Percentiles rank a stretch among this genome's conserved stretches.
Conservation (phyloP, 768 basidiomycete genomes). For the Cytidiella melzeri region DNA sequence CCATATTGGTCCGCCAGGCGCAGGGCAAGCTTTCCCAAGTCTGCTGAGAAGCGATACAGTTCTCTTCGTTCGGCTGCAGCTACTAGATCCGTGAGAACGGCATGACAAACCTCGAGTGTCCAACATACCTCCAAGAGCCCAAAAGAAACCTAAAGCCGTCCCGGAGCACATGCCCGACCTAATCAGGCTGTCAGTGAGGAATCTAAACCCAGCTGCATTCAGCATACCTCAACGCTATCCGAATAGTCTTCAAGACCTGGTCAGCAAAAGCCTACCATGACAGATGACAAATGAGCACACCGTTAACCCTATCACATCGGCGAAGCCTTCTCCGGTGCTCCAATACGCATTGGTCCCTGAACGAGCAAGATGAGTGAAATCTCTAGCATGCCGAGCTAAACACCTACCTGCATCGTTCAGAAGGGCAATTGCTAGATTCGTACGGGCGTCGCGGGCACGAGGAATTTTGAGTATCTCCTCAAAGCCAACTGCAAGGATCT, state of each 20-base stretch:
- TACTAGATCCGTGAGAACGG: no score
- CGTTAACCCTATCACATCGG: conserved; percentile 60
- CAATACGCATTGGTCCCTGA: conserved; percentile 69
- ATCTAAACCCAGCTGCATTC: neutral
- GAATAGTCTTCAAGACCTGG: conserved; percentile 43
- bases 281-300: no score
- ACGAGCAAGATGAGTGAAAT: conserved; percentile 2
- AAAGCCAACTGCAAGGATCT: conserved; percentile 64
- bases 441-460: conserved; percentile 50
- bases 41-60: conserved; percentile 60
- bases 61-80: conserved; percentile 55
- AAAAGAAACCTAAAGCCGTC: conserved; percentile 67
- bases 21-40: conserved; percentile 60
- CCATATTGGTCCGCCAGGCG: conserved; percentile 63
- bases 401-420: conserved; percentile 61
- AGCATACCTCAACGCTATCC: conserved; percentile 52
- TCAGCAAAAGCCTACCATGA: no score
- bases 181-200: conserved; percentile 1
- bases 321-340: conserved; percentile 50
- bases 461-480: conserved; percentile 62
- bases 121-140: conserved; percentile 53
- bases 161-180: conserved; percentile 67
- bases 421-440: conserved; percentile 57
- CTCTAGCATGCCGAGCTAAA: neutral
- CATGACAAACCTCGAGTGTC: no score